Conservation (phyloP, 2,329 filamentous ascomycete genomes). For the Periconia macrospinosa region DNA sequence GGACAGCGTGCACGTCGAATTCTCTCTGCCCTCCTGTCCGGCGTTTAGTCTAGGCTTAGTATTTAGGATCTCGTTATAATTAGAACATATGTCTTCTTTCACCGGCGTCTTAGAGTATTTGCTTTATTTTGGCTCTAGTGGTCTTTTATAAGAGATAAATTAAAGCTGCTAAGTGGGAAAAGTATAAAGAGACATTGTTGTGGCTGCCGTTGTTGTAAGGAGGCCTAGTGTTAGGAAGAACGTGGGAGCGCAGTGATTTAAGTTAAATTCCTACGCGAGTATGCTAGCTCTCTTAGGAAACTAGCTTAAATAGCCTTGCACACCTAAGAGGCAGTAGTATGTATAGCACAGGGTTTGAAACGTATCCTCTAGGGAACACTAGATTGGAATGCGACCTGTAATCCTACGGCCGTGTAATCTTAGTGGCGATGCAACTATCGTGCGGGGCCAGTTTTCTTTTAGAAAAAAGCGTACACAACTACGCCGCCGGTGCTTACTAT, state of each 20-base stretch:
- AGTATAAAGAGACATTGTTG: slow-evolving; percentile 7
- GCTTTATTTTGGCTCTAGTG: slow-evolving; percentile 9
- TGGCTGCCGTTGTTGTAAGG: slow-evolving; percentile 7
- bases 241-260: slow-evolving; percentile 11
- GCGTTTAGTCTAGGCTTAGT: slow-evolving; percentile 6
- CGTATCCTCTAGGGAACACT: slow-evolving; percentile 5
- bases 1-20: slow-evolving; percentile 5
- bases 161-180: slow-evolving; percentile 6
- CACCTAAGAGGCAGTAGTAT: slow-evolving; percentile 3
- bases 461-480: slow-evolving; percentile 3
- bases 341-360: slow-evolving; percentile 8
- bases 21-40: slow-evolving; percentile 5
- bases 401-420: slow-evolving; percentile 4
- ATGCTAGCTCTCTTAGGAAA: slow-evolving; percentile 7
- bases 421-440: slow-evolving; percentile 11
- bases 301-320: slow-evolving; percentile 5
- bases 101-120: slow-evolving; percentile 4
- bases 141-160: slow-evolving; percentile 11
- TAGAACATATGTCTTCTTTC: slow-evolving; percentile 5
- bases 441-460: slow-evolving; percentile 12
- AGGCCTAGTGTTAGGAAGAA: slow-evolving; percentile 6
- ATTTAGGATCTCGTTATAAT: slow-evolving; percentile 4
- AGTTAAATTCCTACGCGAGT: slow-evolving; percentile 10
- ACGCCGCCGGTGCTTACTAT: slow-evolving; percentile 7
- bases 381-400: slow-evolving; percentile 9